phyloP scores from a whole-genome alignment of 2,329 filamentous ascomycete species.

The Colletotrichum liriopes region DNA sequence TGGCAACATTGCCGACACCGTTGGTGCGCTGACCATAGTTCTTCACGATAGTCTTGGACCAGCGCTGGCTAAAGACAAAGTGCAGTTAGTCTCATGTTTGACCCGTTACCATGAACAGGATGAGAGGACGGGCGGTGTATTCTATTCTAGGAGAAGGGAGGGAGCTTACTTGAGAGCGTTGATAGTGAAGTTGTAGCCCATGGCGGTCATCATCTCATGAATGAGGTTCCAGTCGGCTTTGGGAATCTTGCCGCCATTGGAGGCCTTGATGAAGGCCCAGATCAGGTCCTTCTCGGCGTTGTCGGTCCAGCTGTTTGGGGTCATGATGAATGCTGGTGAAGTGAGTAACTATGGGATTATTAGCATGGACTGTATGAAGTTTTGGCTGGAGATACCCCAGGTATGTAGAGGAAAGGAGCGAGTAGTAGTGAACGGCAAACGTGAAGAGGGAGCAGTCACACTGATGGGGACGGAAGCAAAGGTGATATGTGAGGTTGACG shows the following conservation, averaged over 20 bases:
- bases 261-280: slow-evolving; percentile 51
- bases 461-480: background rate
- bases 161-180: slow-evolving; percentile 57
- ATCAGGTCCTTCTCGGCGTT: slow-evolving; percentile 57
- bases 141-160: background rate
- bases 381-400: too few species aligned
- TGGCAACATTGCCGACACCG: background rate
- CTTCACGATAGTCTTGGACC: slow-evolving; percentile 56
- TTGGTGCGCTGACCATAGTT: slow-evolving; percentile 51
- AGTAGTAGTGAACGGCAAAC: too few species aligned
- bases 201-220: slow-evolving; percentile 50
- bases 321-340: background rate
- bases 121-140: background rate
- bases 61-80: slow-evolving; percentile 54
- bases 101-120: background rate
- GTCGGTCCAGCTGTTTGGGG: slow-evolving; percentile 49
- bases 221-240: slow-evolving; percentile 54
- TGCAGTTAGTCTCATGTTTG: background rate
- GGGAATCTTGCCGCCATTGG: slow-evolving; percentile 47
- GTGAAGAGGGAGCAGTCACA: background rate
- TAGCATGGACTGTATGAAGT: background rate
- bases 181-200: slow-evolving; percentile 55
- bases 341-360: background rate
- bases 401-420: background rate
- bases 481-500: background rate